Evolutionary conservation across 768 basidiomycete genomes (phyloP), one percentile per base, ranked within the genome.

Genomic region (Macrolepiota fuliginosa): DNA sequence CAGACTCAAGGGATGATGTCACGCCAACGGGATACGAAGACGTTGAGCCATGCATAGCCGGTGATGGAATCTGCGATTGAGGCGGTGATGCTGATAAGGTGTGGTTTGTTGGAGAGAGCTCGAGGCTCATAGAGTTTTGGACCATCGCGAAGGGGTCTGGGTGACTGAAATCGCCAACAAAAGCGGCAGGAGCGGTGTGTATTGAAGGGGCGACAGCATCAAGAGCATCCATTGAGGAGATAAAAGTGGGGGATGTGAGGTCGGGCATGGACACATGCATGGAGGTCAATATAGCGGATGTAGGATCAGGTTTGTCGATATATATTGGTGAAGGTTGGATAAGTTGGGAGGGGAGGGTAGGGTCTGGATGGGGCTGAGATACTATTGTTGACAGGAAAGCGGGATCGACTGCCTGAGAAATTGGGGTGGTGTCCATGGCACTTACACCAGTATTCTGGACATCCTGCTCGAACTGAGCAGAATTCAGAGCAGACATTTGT

Each of bases 1-100:
- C 78, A 55, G 79, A 75, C 47, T 80, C 79, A 19, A 81, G 72
- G 27, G 83, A 80, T 0, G 80, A 80, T 17, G 77, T 69, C 22
- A 74, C 77, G 46, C 72, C 74, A 25, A 74, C 65, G 36, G 67
- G 66, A 65, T 77, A 81, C 24, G 77, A 70, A 36, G 81, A 71
- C 17, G 76, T 67, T n/a, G 75, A 68, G 17, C 71, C 73, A 65
- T 77, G 78, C 46, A 78, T 69, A 52, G 72, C 72, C 29, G 78
- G 72, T 1, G 78, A 77, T 19, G 74, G 73, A 53, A 74, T 64
- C 62, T 73, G 76, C 36, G 73, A 76, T 56, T 75, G 74, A 15
- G 73, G 70, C 15, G 75, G 73, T 7, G 75, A 72, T 32, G 69
- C 66, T 10, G 77, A 72, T 37, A 76, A 64, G 35, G 75, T 66